phyloP scores from a whole-genome alignment of 768 basidiomycete species.

The Boletus vinaceobasis region DNA sequence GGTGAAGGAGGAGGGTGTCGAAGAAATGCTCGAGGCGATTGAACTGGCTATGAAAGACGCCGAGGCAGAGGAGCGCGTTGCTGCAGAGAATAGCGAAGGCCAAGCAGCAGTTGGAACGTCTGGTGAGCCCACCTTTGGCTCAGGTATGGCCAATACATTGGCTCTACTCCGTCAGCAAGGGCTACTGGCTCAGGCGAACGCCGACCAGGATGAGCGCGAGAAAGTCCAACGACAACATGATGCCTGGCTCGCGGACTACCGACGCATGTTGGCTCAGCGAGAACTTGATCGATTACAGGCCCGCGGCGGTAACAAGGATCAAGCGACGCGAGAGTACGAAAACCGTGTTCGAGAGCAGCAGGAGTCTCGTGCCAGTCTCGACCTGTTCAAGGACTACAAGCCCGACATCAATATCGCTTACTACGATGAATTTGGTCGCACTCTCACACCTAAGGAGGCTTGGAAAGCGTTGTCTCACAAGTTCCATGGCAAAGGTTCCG shows the following conservation, averaged over 20 bases:
- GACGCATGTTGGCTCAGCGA: constrained; percentile 68
- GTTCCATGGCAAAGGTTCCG: constrained; percentile 97
- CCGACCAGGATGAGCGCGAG: constrained; percentile 75
- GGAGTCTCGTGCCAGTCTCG: constrained; percentile 77
- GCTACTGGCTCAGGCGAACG: constrained; percentile 61
- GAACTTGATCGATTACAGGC: constrained; percentile 76
- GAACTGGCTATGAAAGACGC: constrained; percentile 63
- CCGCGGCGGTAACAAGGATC: constrained; percentile 83
- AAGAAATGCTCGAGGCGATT: constrained; percentile 76
- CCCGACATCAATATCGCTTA: constrained; percentile 96
- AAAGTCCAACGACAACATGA: constrained; percentile 80
- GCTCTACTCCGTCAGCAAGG: constrained; percentile 90
- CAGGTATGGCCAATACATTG: constrained; percentile 87
- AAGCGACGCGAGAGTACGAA: constrained; percentile 92
- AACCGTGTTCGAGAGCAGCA: constrained; percentile 89
- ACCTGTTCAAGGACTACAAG: constrained; percentile 90
- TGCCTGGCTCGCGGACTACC: constrained; percentile 85
- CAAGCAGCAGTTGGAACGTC: constrained; percentile 55
- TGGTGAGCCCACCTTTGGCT: constrained; percentile 72
- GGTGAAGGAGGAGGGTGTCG: constrained; percentile 77
- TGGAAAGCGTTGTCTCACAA: constrained; percentile 98
- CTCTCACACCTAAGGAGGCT: constrained; percentile 89
- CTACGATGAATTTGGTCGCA: constrained; percentile 91
- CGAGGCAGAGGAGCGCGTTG: constrained; percentile 50
- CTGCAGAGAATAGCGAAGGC: constrained; percentile 31